These are phyloP conservation scores for Hymenotorrendiella dingleyae DNA, from an alignment of 2,329 filamentous ascomycete species.

Conservation along the genomic window DNA sequence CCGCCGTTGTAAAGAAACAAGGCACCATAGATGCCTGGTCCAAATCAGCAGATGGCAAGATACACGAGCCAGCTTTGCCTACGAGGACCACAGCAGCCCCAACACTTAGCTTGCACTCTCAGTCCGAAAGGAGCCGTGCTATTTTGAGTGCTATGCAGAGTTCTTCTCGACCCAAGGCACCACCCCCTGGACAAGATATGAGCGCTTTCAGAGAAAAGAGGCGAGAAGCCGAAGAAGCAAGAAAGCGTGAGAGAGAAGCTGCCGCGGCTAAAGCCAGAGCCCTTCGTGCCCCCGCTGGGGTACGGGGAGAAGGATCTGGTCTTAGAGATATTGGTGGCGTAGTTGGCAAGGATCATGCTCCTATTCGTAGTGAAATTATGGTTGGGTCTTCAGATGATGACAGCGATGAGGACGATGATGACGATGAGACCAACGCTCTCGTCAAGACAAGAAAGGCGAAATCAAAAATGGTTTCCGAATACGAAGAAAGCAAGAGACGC, in stretches of 20 bases:
- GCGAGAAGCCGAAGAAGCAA: slow-evolving; percentile 68
- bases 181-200: slow-evolving; percentile 29
- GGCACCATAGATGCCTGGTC: slow-evolving; percentile 58
- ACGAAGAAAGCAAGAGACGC: slow-evolving; percentile 39
- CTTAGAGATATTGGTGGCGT: slow-evolving; percentile 65
- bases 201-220: slow-evolving; percentile 65
- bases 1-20: slow-evolving; percentile 55
- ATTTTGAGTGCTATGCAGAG: slow-evolving; percentile 23
- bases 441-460: slow-evolving; percentile 39
- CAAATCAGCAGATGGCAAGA: slow-evolving; percentile 40
- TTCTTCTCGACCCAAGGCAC: slow-evolving; percentile 1
- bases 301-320: slow-evolving; percentile 73
- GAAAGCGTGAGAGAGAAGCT: slow-evolving; percentile 64
- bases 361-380: slow-evolving; percentile 80
- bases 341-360: slow-evolving; percentile 71
- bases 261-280: slow-evolving; percentile 65
- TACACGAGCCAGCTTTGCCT: slow-evolving; percentile 26
- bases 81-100: slow-evolving; percentile 5
- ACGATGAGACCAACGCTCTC: slow-evolving; percentile 42
- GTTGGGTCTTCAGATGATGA: slow-evolving; percentile 70
- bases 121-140: slow-evolving; percentile 29
- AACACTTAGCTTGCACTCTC: slow-evolving; percentile 1
- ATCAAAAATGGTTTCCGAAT: slow-evolving; percentile 33
- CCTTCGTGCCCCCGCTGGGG: slow-evolving; percentile 46
- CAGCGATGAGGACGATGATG: slow-evolving; percentile 67